Percentiles rank a stretch among this genome's conserved stretches.
Evolutionary conservation across 345 rosid genomes (phyloP).

Genomic region (Aquilaria malaccensis): DNA sequence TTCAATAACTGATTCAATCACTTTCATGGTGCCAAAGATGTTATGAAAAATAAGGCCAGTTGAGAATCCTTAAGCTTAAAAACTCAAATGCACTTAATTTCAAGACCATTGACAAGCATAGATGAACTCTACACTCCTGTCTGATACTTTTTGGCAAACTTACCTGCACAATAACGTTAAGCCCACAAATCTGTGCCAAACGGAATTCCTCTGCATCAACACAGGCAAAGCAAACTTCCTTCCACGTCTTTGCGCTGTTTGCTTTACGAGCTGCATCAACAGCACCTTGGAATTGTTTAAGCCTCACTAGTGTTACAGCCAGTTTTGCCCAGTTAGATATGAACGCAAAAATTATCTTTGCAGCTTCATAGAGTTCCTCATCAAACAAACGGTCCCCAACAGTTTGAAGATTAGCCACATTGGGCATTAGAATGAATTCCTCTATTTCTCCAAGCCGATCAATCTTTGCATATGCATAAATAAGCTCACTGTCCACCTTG

Average conservation of each 20-base stretch:
- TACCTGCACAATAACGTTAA: conserved; percentile 84
- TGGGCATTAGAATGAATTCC: conserved; percentile 91
- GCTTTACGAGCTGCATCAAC: conserved; percentile 97
- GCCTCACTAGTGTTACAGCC: conserved; percentile 80
- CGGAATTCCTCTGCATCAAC: conserved; percentile 93
- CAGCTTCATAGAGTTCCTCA: conserved; percentile 79
- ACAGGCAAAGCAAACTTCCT: conserved; percentile 93
- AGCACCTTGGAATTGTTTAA: conserved; percentile 90
- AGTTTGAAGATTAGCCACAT: conserved; percentile 80
- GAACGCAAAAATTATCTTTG: conserved; percentile 76
- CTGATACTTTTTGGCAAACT: not conserved
- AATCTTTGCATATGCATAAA: conserved; percentile 88
- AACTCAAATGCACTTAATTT: no score
- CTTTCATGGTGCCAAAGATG: no score
- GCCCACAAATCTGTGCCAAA: conserved; percentile 86
- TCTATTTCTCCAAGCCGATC: conserved; percentile 73
- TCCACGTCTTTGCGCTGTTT: conserved; percentile 93
- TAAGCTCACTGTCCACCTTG: conserved; percentile 80
- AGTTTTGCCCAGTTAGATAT: conserved; percentile 94
- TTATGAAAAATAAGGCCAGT: no score
- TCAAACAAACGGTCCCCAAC: conserved; percentile 87
- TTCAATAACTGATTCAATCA: no score
- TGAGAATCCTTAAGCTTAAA: no score
- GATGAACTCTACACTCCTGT: no score
- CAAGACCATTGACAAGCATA: no score